Evolutionary conservation across 306 rosid genomes (phyloP).

Genomic region (Hippophae tibetana): DNA sequence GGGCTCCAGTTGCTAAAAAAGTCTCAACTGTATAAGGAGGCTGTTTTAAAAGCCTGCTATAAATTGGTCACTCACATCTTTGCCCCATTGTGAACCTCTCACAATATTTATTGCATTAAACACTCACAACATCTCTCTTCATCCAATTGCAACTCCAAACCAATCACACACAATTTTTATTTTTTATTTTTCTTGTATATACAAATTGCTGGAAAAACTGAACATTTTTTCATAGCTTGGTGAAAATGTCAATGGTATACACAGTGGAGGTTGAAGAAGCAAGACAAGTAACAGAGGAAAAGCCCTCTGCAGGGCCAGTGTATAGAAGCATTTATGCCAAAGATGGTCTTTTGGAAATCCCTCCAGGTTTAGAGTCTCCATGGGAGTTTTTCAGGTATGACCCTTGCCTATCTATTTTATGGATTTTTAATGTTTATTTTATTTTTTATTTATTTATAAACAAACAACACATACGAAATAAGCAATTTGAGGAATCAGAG

Average conservation of each 20-base stretch:
- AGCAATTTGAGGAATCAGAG: no score
- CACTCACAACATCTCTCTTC: not conserved
- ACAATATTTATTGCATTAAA: not conserved
- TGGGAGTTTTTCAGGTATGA: conserved; percentile 83
- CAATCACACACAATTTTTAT: not conserved
- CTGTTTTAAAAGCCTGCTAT: not conserved
- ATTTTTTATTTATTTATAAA: no score
- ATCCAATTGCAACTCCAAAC: not conserved
- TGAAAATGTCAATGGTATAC: conserved; percentile 32
- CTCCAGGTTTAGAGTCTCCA: conserved; percentile 54
- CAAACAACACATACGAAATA: no score
- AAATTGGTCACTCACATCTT: not conserved
- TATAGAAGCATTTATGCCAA: conserved; percentile 77
- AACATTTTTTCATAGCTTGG: not conserved
- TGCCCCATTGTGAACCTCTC: not conserved
- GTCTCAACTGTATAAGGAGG: no score
- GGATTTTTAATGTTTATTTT: no score
- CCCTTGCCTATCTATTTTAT: not conserved
- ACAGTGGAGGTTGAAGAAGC: conserved; percentile 62
- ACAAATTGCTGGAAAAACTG: not conserved
- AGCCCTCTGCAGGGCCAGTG: conserved; percentile 72
- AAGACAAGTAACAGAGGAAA: conserved; percentile 26
- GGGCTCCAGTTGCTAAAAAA: not conserved
- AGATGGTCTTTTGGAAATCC: conserved; percentile 55
- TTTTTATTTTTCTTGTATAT: not conserved